Base-by-base conservation (phyloP, 2,329 filamentous ascomycete species). In the Aspergillus tubingensis region DNA sequence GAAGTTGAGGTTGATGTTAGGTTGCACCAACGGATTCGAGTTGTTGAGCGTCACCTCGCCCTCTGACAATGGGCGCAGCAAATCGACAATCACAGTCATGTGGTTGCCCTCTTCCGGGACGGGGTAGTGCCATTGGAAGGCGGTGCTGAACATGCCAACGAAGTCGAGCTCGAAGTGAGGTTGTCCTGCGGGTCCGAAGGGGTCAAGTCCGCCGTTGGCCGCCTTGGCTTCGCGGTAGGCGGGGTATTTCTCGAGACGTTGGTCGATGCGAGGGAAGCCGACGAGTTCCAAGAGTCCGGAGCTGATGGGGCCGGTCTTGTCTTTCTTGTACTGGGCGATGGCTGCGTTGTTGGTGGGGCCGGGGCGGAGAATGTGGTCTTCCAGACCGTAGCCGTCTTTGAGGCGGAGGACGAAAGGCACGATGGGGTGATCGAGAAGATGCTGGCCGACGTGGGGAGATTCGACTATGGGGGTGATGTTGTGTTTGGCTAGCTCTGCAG, bases 131-230 rank as follows among this genome's bases (percentile, higher is more conserved):
- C 79, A 82, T 66, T 82, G 80, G 72, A 83, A 83, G 0, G 80
- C 80, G 10, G 74, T 73, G 43, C 80, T 73, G 68, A 88, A 88
- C 77, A 88, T 81, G 55, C 79, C 76, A 10, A 88, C 82, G 66
- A 88, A 88, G 72, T 88, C 85, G 36, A 86, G 78, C 72, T 87
- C 84, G 64, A 87, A 86, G 64, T 87, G 85, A 25, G 85, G 85
- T 70, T 87, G 83, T 6, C 83, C 84, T 3, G 73, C 77, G 0
- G 84, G 84, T 1, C 80, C 80, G 66, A 86, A 86, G 2, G 84
- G 84, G 57, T 87, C 85, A 0, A 71, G 57, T 2, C 72, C 73
- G 8, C 70, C 76, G 55, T 82, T 81, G 3, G 70, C 65, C 10
- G 71, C 73, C 62, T 80, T 80, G 53, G 71, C 75, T 13, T 74